Conservation (phyloP, 805 yeast genomes). For the Candida khao-thaluensis region DNA sequence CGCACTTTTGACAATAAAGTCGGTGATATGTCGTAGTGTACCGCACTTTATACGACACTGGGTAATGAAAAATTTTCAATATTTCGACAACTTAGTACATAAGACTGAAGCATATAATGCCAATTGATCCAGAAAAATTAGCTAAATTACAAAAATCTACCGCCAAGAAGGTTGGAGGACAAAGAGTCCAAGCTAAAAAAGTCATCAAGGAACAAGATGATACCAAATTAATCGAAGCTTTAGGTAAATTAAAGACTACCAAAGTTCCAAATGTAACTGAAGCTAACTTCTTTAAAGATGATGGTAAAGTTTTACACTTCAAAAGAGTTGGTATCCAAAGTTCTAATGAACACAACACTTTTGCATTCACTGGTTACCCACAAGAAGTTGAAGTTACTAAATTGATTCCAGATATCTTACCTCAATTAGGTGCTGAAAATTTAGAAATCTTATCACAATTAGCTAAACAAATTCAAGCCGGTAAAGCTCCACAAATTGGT, state of each 20-base stretch:
- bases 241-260: slow-evolving; percentile 86
- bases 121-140: slow-evolving; percentile 90
- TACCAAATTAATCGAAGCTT: slow-evolving; percentile 83
- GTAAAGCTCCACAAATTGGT: slow-evolving; percentile 45
- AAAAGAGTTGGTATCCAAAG: slow-evolving; percentile 95
- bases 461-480: slow-evolving; percentile 82
- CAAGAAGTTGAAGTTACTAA: slow-evolving; percentile 91
- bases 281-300: slow-evolving; percentile 96
- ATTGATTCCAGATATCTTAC: slow-evolving; percentile 89
- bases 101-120: slow-evolving; percentile 46
- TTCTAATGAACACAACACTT: slow-evolving; percentile 86
- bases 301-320: slow-evolving; percentile 94
- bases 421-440: slow-evolving; percentile 96
- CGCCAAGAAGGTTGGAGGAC: slow-evolving; percentile 74
- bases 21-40: not conserved
- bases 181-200: slow-evolving; percentile 93
- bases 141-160: slow-evolving; percentile 87
- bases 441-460: slow-evolving; percentile 82
- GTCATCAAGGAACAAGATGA: slow-evolving; percentile 78
- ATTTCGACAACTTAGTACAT: slow-evolving; percentile 7
- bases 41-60: slow-evolving; percentile 4
- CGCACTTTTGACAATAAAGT: slow-evolving; percentile 1
- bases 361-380: slow-evolving; percentile 92
- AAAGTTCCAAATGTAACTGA: slow-evolving; percentile 89
- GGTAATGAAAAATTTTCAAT: slow-evolving; percentile 2